These are phyloP conservation scores for Penicillium bialowiezense DNA, from an alignment of 495 filamentous ascomycete genomes.

Conservation along the genomic window DNA sequence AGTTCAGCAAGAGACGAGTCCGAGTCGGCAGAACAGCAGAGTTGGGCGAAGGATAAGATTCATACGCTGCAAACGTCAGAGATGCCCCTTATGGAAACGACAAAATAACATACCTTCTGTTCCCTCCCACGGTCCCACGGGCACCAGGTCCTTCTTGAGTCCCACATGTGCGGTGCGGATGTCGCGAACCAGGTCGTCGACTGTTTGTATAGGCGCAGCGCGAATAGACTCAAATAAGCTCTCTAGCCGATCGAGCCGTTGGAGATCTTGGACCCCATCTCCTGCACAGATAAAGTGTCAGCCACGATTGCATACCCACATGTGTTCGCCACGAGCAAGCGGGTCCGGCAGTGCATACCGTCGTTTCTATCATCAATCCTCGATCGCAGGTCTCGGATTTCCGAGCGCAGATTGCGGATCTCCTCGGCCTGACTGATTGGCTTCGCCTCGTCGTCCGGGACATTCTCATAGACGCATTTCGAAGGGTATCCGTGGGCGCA, in stretches of 20 bases:
- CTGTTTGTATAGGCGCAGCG: constrained; percentile 32
- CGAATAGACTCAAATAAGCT: constrained; percentile 41
- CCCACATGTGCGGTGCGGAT: constrained; percentile 28
- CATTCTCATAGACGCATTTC: constrained; percentile 39
- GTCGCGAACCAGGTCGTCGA: constrained; percentile 34
- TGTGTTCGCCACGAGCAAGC: not conserved
- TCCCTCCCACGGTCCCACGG: constrained; percentile 31
- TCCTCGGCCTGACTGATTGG: constrained; percentile 45
- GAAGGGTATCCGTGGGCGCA: constrained; percentile 48
- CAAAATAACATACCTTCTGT: constrained; percentile 22
- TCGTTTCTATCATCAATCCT: constrained; percentile 25
- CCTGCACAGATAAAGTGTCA: constrained; percentile 15
- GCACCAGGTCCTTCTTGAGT: constrained; percentile 14
- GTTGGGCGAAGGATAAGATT: constrained; percentile 8
- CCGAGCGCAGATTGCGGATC: constrained; percentile 38
- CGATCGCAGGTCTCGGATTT: constrained; percentile 35
- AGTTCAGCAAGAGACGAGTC: not conserved
- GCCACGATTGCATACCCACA: not conserved
- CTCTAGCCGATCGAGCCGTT: constrained; percentile 35
- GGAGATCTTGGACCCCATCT: constrained; percentile 17
- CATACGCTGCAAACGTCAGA: constrained; percentile 16
- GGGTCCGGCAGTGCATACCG: constrained; percentile 21
- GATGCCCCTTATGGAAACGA: not conserved
- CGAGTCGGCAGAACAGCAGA: constrained; percentile 13
- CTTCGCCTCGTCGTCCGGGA: constrained; percentile 35